Percentiles rank a stretch among this genome's conserved stretches.
Evolutionary conservation across 345 rosid genomes (phyloP).

Genomic region (Euphorbia lathyris): DNA sequence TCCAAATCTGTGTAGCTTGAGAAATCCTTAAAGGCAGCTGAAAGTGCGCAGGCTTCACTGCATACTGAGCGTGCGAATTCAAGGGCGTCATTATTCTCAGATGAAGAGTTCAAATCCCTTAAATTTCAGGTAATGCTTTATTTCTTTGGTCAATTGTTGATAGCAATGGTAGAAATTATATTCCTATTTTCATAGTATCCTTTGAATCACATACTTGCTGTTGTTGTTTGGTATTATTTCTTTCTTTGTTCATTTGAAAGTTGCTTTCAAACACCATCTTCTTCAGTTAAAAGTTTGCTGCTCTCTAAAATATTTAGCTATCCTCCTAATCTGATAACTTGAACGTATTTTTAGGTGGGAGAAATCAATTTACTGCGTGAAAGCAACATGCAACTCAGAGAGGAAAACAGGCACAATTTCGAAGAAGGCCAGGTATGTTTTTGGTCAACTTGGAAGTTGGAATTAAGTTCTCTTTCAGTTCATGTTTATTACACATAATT

Average conservation of each 20-base stretch:
- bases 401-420: conserved; percentile 94
- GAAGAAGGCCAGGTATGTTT: conserved; percentile 81
- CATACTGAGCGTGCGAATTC: conserved; percentile 73
- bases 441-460: background rate
- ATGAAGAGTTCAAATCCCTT: conserved; percentile 81
- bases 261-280: background rate
- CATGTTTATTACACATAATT: background rate
- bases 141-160: background rate
- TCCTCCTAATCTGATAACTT: background rate
- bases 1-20: conserved; percentile 57
- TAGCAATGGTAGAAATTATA: background rate
- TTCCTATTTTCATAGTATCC: background rate
- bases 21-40: conserved; percentile 74
- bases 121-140: conserved; percentile 66
- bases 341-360: conserved; percentile 48
- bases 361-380: conserved; percentile 92
- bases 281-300: background rate
- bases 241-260: no score
- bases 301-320: background rate
- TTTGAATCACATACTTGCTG: background rate
- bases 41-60: conserved; percentile 62
- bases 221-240: background rate
- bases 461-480: background rate
- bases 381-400: conserved; percentile 93
- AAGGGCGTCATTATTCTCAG: conserved; percentile 71